Evolutionary conservation across 2,329 filamentous ascomycete species (phyloP).

Genomic region (Colletotrichum lupini): DNA sequence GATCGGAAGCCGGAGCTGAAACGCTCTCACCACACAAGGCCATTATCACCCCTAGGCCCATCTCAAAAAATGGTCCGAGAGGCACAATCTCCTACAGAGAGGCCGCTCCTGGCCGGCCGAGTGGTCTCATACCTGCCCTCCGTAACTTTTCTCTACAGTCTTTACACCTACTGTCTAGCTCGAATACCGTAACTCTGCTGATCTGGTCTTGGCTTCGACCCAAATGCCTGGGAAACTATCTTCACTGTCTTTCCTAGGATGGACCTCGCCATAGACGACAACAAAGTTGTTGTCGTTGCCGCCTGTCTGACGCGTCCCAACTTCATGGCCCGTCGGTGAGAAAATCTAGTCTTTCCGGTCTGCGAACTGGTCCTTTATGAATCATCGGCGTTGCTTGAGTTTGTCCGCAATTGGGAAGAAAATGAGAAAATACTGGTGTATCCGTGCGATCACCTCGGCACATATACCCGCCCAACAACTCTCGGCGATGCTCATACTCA

Average conservation of each 20-base stretch:
- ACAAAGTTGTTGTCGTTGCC: neutral
- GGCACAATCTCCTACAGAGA: neutral
- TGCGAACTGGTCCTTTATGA: neutral
- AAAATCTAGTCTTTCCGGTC: too few relatives aligned
- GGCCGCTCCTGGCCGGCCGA: neutral
- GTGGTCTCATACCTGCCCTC: constrained; percentile 3
- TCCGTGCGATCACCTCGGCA: neutral
- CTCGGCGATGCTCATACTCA: too few relatives aligned
- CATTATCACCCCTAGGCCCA: neutral
- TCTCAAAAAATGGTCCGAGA: neutral
- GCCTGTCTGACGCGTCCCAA: neutral
- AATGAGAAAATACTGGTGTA: neutral
- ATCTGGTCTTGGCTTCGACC: constrained; percentile 5
- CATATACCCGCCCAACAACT: neutral
- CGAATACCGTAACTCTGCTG: neutral
- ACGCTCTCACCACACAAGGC: constrained; percentile 14
- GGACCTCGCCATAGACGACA: too few relatives aligned
- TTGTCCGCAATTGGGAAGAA: neutral
- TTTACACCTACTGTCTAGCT: too few relatives aligned
- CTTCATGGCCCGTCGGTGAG: neutral
- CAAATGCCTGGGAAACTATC: neutral
- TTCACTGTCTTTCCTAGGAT: neutral
- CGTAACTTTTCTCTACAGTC: too few relatives aligned
- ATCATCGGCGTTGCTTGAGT: too few relatives aligned
- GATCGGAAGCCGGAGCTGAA: constrained; percentile 7